Conservation (phyloP, 2,329 filamentous ascomycete genomes). For the Fusarium oxysporum region DNA sequence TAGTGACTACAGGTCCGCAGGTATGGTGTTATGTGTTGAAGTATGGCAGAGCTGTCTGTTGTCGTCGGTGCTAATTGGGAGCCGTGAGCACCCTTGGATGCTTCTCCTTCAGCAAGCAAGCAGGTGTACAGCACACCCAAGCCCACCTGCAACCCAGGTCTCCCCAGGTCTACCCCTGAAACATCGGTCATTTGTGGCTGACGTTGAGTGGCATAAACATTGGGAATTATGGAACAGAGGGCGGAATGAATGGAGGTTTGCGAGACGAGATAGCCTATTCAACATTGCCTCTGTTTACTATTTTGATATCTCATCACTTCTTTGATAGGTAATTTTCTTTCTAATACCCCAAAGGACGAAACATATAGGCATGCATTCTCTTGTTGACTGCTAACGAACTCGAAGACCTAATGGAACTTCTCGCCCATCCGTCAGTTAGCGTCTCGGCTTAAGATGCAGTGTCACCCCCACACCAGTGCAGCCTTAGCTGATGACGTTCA, state of each 20-base stretch:
- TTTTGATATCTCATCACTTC: background rate
- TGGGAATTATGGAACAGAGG: background rate
- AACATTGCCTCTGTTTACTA: background rate
- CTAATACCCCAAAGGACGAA: background rate
- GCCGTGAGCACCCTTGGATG: conserved; percentile 11
- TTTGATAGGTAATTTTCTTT: background rate
- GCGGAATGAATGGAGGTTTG: background rate
- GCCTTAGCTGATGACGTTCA: conserved; percentile 28
- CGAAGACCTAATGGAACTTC: background rate
- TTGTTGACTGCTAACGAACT: background rate
- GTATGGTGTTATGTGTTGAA: conserved; percentile 11
- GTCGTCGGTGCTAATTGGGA: background rate
- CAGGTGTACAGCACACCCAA: background rate
- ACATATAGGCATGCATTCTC: background rate
- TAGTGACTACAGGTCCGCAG: background rate
- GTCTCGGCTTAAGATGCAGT: conserved; percentile 17
- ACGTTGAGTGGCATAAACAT: background rate
- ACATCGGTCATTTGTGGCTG: background rate
- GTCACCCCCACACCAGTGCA: conserved; percentile 18
- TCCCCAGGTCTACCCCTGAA: conserved; percentile 9
- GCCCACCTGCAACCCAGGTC: background rate
- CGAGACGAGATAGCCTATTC: background rate
- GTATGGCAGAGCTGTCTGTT: conserved; percentile 10
- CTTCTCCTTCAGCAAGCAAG: background rate
- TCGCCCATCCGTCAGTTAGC: conserved; percentile 8